phyloP scores from a whole-genome alignment of 768 basidiomycete genomes.

The Glaciozyma antarctica region DNA sequence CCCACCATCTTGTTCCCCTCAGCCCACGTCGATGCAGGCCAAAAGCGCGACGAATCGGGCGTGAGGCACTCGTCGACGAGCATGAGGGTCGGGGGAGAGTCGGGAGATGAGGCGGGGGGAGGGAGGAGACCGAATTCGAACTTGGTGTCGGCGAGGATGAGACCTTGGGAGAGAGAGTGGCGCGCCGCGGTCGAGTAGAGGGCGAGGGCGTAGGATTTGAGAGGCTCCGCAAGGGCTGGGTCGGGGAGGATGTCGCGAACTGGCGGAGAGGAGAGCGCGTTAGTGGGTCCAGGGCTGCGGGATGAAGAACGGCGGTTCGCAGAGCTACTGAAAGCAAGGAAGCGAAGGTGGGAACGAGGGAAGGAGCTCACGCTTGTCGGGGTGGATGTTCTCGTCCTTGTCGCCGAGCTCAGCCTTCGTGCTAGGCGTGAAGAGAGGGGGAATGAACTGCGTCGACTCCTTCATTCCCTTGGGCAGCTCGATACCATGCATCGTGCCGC shows the following conservation, averaged over 20 bases:
- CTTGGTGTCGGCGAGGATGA: constrained; percentile 96
- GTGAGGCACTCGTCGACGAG: constrained; percentile 95
- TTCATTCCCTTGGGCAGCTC: constrained; percentile 60
- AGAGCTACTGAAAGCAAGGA: constrained; percentile 49
- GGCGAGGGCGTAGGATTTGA: constrained; percentile 31
- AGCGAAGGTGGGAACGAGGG: constrained; percentile 42
- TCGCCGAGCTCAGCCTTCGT: constrained; percentile 90
- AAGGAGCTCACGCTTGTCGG: constrained; percentile 53
- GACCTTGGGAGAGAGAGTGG: constrained; percentile 49
- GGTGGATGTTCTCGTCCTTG: constrained; percentile 94
- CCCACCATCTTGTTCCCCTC: constrained; percentile 71
- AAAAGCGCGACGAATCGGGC: constrained; percentile 94
- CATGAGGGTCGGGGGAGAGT: constrained; percentile 47
- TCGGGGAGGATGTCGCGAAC: constrained; percentile 24
- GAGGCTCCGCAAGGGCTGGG: constrained; percentile 28
- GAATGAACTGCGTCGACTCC: constrained; percentile 73
- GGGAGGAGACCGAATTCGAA: constrained; percentile 88
- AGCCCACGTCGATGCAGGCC: constrained; percentile 67
- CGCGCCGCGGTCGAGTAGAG: constrained; percentile 55
- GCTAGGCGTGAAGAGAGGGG: constrained; percentile 87
- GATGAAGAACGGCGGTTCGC: neutral
- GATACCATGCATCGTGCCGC: constrained; percentile 80
- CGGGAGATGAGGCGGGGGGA: constrained; percentile 18
- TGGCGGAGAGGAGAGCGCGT: neutral
- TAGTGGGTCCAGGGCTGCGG: neutral